Evolutionary conservation across 495 filamentous ascomycete species (phyloP).

Genomic region (Penicillium samsonianum): DNA sequence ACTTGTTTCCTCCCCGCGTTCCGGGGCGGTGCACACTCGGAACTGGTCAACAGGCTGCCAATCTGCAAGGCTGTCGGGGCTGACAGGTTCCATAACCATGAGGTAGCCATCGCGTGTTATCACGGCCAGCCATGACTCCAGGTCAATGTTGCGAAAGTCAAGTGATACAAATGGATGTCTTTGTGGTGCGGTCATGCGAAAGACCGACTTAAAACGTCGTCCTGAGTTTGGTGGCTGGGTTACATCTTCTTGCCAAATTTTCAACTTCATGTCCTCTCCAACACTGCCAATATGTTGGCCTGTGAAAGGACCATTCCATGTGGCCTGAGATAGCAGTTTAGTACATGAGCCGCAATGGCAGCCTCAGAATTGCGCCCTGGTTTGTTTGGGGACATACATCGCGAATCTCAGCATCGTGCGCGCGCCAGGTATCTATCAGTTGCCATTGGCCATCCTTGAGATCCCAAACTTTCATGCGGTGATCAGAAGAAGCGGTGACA

Average conservation of each 20-base stretch:
- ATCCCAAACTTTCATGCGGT: slow-evolving; percentile 91
- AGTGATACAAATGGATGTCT: slow-evolving; percentile 73
- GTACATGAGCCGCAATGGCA: slow-evolving; percentile 11
- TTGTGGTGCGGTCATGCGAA: slow-evolving; percentile 55
- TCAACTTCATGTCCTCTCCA: slow-evolving; percentile 82
- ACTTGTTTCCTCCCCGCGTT: slow-evolving; percentile 76
- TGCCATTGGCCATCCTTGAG: slow-evolving; percentile 76
- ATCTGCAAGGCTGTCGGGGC: slow-evolving; percentile 75
- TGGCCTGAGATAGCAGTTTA: slow-evolving; percentile 54
- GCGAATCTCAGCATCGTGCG: slow-evolving; percentile 87
- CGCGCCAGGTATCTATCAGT: slow-evolving; percentile 83
- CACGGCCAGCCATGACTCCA: slow-evolving; percentile 78
- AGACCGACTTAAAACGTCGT: slow-evolving; percentile 72
- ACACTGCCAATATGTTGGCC: slow-evolving; percentile 68
- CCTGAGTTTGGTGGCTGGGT: slow-evolving; percentile 68
- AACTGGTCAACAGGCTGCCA: slow-evolving; percentile 74
- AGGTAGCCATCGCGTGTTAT: slow-evolving; percentile 79
- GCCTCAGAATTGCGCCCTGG: neutral
- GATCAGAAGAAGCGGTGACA: slow-evolving; percentile 88
- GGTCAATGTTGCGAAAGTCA: slow-evolving; percentile 71
- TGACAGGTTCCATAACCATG: slow-evolving; percentile 80
- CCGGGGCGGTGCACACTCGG: slow-evolving; percentile 59
- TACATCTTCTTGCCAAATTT: slow-evolving; percentile 86
- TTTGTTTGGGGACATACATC: slow-evolving; percentile 58
- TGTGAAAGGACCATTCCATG: slow-evolving; percentile 71